Evolutionary conservation across 176 grass and related monocot species (phyloP), one percentile per base, ranked within the genome.

Genomic region (Urochloa ruziziensis): DNA sequence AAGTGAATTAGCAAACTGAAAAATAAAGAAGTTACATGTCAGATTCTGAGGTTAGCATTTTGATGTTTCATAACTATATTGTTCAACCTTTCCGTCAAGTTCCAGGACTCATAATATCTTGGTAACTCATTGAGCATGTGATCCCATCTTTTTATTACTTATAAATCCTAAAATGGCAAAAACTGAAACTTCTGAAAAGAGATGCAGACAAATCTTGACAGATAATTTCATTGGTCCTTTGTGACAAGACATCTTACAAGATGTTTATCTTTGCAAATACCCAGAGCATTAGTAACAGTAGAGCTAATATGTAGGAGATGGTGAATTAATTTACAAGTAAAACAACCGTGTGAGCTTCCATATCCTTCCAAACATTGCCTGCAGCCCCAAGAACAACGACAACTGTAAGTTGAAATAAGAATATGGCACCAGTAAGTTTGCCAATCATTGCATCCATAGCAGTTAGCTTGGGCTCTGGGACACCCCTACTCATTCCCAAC

Each of bases 351-450:
- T 37, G 95, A 91, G 95, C 86, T 88, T 97, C 95, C 66, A 80
- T 89, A 63, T 97, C 95, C 80, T 97, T 97, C 95, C 95, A 97
- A 85, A 97, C 64, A 89, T 97, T 97, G 29, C 95, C 95, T 47
- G 95, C 90, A 84, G 90, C 92, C 25, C 95, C 95, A 74, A 97
- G 88, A 84, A 97, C 95, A 18, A 97, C 53, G 51, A 97, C 95
- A 68, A 97, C 88, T 34, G 90, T 88, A 81, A 97, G 90, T 90
- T 97, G 95, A 91, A 97, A 97, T 83, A 97, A 87, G 85, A 97
- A 97, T 89, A 97, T 97, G 33, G 95, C 95, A 85, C 90, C 95
- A 73, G 95, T 97, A 82, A 97, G 88, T 83, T 97, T 97, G 89
- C 94, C 95, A 57, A 94, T 93, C 92, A 98, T 98, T 70, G 92